Conservation (phyloP, 306 rosid species). For the Arachis hypogaea region DNA sequence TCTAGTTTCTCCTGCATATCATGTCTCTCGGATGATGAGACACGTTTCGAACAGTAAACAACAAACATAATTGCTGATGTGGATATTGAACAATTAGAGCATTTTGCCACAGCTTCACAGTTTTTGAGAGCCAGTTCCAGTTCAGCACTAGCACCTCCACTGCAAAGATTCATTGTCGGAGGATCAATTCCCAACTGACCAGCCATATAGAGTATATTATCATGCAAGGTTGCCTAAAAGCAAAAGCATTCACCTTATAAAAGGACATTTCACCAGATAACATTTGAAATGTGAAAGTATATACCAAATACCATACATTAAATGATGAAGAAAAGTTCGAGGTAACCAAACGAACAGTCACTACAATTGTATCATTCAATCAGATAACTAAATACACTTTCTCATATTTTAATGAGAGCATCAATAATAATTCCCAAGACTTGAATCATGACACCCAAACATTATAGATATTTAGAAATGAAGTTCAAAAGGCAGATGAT, state of each 20-base stretch:
- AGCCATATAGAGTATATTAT: constrained; percentile 92
- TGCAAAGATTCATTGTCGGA: constrained; percentile 81
- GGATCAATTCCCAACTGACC: constrained; percentile 96
- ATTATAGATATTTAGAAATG: constrained; percentile 1
- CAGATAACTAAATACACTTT: background rate
- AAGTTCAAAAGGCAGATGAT: constrained; percentile 3
- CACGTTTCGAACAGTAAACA: constrained; percentile 68
- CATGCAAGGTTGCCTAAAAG: constrained; percentile 86
- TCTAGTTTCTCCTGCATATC: constrained; percentile 62
- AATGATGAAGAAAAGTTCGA: background rate
- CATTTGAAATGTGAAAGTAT: constrained; percentile 26
- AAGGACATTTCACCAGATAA: background rate
- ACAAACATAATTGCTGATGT: constrained; percentile 67
- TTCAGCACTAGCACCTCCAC: constrained; percentile 70
- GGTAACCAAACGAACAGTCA: background rate
- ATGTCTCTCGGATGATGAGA: constrained; percentile 51
- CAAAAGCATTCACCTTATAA: constrained; percentile 28
- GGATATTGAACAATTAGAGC: constrained; percentile 76
- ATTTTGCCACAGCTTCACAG: constrained; percentile 90
- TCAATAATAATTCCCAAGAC: constrained; percentile 6
- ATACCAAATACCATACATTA: constrained; percentile 15
- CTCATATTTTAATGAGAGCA: background rate
- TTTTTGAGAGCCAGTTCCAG: constrained; percentile 78
- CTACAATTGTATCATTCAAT: constrained; percentile 7
- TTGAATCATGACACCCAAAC: background rate